Percentiles rank a stretch among this genome's conserved stretches.
Evolutionary conservation across 768 basidiomycete genomes (phyloP).

Genomic region (Boletellus sp.): DNA sequence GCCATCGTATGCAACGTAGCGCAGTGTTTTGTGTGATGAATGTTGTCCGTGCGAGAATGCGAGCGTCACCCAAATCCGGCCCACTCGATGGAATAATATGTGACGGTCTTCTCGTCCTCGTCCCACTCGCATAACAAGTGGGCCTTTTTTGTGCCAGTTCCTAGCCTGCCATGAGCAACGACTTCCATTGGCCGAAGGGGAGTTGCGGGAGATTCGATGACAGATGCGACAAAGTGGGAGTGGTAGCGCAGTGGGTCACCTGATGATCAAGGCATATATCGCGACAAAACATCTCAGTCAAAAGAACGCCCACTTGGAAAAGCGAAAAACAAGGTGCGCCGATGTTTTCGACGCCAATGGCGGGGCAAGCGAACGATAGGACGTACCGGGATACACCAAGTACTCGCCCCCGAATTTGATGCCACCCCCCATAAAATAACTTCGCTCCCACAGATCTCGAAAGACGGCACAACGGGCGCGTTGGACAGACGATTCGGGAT

Average conservation of each 20-base stretch:
- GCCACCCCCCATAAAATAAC: slow-evolving; percentile 84
- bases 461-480: slow-evolving; percentile 79
- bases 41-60: not conserved
- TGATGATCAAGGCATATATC: slow-evolving; percentile 28
- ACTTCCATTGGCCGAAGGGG: slow-evolving; percentile 85
- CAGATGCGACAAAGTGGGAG: slow-evolving; percentile 89
- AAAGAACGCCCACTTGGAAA: not conserved
- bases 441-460: slow-evolving; percentile 74
- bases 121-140: slow-evolving; percentile 91
- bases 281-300: slow-evolving; percentile 4
- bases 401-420: slow-evolving; percentile 96
- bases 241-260: slow-evolving; percentile 95
- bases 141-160: slow-evolving; percentile 96
- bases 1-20: slow-evolving; percentile 8
- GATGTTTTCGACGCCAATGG: not conserved
- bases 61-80: slow-evolving; percentile 69
- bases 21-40: not conserved
- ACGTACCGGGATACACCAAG: slow-evolving; percentile 89
- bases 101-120: slow-evolving; percentile 58
- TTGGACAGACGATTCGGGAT: slow-evolving; percentile 62
- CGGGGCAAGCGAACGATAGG: not conserved
- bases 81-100: slow-evolving; percentile 86
- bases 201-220: slow-evolving; percentile 59
- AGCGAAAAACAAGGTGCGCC: not conserved
- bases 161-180: slow-evolving; percentile 91